Conservation (phyloP, 2,329 filamentous ascomycete species). For the Emergomyces pasteurianus region DNA sequence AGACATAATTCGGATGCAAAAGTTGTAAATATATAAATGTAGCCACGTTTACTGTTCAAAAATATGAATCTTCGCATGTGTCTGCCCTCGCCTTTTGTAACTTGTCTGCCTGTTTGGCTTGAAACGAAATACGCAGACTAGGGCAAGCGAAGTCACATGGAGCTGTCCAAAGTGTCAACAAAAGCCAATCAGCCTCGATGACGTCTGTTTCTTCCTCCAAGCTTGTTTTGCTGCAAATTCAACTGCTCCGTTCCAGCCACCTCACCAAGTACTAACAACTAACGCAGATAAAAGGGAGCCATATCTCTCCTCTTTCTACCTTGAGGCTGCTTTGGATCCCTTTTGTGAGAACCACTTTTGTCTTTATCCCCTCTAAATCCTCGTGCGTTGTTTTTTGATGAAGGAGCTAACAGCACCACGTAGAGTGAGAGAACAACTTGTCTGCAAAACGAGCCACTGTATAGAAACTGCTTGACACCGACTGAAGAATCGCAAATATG, state of each 20-base stretch:
- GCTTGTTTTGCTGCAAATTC: slow-evolving; percentile 1
- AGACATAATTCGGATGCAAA: not conserved
- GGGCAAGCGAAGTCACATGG: slow-evolving; percentile 5
- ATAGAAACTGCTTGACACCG: not conserved
- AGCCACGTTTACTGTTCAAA: not conserved
- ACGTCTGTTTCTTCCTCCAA: slow-evolving; percentile 3
- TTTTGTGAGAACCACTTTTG: not conserved
- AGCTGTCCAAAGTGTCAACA: not conserved
- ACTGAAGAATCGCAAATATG: slow-evolving; percentile 37
- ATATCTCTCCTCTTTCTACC: not conserved
- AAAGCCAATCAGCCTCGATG: not conserved
- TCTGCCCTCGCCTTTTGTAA: not conserved
- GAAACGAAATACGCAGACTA: not conserved
- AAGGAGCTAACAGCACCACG: not conserved
- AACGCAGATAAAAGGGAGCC: not conserved
- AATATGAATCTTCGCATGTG: not conserved
- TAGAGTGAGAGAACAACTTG: not conserved
- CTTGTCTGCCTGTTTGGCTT: not conserved
- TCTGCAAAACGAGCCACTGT: not conserved
- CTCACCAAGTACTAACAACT: not conserved
- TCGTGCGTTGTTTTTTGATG: not conserved
- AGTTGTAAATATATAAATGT: not conserved
- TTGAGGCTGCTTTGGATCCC: not conserved
- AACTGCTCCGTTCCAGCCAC: not conserved
- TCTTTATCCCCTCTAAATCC: not conserved